Percentiles rank a stretch among this genome's conserved stretches.
These are phyloP conservation scores for Lenwebbia sp. DNA, from an alignment of 345 rosid genomes.

Conservation along the genomic window DNA sequence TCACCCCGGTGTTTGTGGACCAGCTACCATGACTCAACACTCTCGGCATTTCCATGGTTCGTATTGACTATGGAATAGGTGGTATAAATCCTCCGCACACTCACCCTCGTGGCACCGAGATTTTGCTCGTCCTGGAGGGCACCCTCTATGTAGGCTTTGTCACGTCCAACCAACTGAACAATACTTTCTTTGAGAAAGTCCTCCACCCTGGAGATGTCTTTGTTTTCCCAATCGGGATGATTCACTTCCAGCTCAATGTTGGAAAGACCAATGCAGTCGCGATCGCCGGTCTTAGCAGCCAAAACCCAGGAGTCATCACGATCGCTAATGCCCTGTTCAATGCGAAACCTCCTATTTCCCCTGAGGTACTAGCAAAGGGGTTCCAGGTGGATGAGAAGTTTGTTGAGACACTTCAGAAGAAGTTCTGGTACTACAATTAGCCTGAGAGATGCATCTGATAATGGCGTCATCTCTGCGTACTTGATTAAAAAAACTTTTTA, in stretches of 20 bases:
- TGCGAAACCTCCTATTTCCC: neutral
- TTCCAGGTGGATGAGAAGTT: neutral
- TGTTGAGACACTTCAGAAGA: neutral
- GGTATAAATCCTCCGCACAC: slow-evolving; percentile 23
- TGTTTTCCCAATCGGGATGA: slow-evolving; percentile 3
- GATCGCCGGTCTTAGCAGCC: slow-evolving; percentile 1
- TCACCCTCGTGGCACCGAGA: slow-evolving; percentile 19
- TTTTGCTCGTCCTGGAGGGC: slow-evolving; percentile 20
- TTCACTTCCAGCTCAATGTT: slow-evolving; percentile 27
- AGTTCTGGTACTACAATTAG: neutral
- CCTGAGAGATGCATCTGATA: neutral
- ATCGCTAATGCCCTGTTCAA: slow-evolving; percentile 5
- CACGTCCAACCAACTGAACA: slow-evolving; percentile 16
- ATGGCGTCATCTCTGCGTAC: neutral
- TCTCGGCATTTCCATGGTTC: slow-evolving; percentile 9
- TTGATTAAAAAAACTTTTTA: neutral
- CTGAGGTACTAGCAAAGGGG: slow-evolving; percentile 1
- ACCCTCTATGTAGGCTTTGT: slow-evolving; percentile 25
- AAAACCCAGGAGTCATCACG: slow-evolving; percentile 5
- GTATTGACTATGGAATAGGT: slow-evolving; percentile 8
- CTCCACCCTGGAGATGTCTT: slow-evolving; percentile 15
- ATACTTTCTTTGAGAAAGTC: slow-evolving; percentile 11
- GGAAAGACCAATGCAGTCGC: slow-evolving; percentile 9
- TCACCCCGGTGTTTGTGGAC: neutral
- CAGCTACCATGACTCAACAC: slow-evolving; percentile 13